A percentile compares a stretch with the other conserved stretches of the same genome.
Evolutionary conservation across 306 rosid species (phyloP).

Genomic region (Glycine latifolia): DNA sequence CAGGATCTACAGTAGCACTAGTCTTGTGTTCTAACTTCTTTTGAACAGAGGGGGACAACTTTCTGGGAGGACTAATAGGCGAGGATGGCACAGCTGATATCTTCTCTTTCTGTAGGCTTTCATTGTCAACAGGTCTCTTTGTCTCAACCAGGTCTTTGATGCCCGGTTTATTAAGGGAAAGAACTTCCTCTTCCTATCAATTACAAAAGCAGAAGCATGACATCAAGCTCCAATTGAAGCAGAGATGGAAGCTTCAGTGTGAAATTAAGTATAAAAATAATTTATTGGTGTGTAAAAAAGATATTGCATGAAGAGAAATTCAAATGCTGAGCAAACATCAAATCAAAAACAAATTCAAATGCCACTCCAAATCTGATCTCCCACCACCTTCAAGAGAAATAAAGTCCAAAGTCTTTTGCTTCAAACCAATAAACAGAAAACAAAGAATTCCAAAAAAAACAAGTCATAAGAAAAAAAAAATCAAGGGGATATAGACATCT

Average conservation of each 20-base stretch:
- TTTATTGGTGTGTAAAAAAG: constrained; percentile 1
- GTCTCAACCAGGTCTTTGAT: constrained; percentile 63
- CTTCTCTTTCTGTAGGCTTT: constrained; percentile 67
- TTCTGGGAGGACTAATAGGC: constrained; percentile 63
- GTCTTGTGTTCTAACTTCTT: constrained; percentile 58
- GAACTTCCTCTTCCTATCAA: constrained; percentile 65
- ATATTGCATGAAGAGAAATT: constrained; percentile 4
- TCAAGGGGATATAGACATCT: background rate
- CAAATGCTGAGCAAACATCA: constrained; percentile 26
- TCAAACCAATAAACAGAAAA: constrained; percentile 17
- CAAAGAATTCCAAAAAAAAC: constrained; percentile 37
- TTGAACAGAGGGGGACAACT: constrained; percentile 43
- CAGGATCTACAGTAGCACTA: constrained; percentile 53
- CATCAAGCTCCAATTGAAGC: constrained; percentile 18
- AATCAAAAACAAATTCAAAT: background rate
- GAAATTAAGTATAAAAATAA: constrained; percentile 7
- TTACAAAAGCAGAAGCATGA: constrained; percentile 49
- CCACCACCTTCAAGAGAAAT: background rate
- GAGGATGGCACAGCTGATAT: constrained; percentile 61
- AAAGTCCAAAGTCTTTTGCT: constrained; percentile 18
- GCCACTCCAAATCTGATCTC: background rate
- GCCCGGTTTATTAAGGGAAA: constrained; percentile 60
- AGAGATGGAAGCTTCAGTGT: constrained; percentile 19
- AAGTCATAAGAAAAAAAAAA: background rate
- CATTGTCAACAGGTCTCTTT: constrained; percentile 63